A percentile compares a stretch with the other conserved stretches of the same genome.
phyloP scores from a whole-genome alignment of 1,284 basidiomycete species.

The Ustilago curta region DNA sequence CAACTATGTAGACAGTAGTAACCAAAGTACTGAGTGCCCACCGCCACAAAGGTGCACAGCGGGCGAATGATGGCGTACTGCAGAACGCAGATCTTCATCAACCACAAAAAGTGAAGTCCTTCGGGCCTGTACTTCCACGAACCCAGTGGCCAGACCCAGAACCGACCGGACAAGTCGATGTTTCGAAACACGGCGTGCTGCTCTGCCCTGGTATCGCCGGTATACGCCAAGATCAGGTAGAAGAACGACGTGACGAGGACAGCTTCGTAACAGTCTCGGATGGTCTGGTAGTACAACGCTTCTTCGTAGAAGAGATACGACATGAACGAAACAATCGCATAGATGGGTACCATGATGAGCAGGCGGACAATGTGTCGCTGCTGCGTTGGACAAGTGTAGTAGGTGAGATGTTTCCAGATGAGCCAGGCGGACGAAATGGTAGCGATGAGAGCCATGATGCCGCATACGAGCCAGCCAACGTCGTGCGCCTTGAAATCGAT shows the following conservation, averaged over 20 bases:
- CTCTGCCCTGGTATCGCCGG: conserved; percentile 76
- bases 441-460: conserved; percentile 72
- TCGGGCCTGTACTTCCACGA: conserved; percentile 76
- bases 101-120: conserved; percentile 77
- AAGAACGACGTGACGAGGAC: conserved; percentile 76
- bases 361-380: conserved; percentile 73
- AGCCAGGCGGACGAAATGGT: conserved; percentile 47
- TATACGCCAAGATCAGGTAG: conserved; percentile 79
- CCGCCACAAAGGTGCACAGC: conserved; percentile 75
- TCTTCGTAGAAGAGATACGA: conserved; percentile 76
- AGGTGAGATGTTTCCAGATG: conserved; percentile 74
- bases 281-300: conserved; percentile 67
- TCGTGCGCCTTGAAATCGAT: conserved; percentile 74
- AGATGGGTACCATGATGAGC: conserved; percentile 83
- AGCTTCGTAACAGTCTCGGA: conserved; percentile 65
- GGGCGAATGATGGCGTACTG: conserved; percentile 82
- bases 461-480: conserved; percentile 80
- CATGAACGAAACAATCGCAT: conserved; percentile 77
- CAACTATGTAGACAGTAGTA: conserved; percentile 80
- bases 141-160: conserved; percentile 80
- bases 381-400: conserved; percentile 77
- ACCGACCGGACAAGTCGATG: conserved; percentile 71
- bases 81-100: conserved; percentile 82
- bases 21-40: conserved; percentile 77
- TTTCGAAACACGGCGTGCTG: conserved; percentile 76